Evolutionary conservation across 1,139 yeast genomes (phyloP), one percentile per base, ranked within the genome.

Genomic region (Saccharomyces hybrid): DNA sequence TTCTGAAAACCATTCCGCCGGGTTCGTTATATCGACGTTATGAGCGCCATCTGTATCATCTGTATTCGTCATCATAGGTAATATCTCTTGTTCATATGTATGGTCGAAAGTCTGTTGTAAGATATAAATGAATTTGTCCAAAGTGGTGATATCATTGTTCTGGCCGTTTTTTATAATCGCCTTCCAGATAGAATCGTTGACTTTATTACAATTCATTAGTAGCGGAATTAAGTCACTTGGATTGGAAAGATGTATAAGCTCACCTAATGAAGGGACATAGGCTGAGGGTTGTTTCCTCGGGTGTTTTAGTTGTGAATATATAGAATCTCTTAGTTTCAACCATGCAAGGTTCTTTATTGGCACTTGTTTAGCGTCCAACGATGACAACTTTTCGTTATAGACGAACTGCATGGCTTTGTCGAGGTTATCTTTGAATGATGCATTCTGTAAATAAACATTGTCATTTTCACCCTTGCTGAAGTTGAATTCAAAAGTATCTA

Each of bases 1-100:
- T 50, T 78, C 82, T 0, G 99, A 97, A 64, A 78, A 93, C 95
- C 96, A 88, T 67, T 85, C 89, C 1, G 86, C 84, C 0, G 97
- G 96, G 60, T 84, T 80, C 2, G 82, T 75, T 25, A 84, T 75
- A 60, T 84, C 87, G 2, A 72, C 52, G 11, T 57, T 57, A 9
- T 14, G 58, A 54, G 44, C 44, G 25, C 44, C 44, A 38, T 38
- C 44, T 38, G 44, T 38, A 38, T 38, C 44, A 47, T 46, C 49
- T 3, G 60, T 56, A 7, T 57, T 56, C 19, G 56, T 47, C 52
- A 57, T 50, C 38, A 47, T 51, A 3, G 69, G 69, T 13, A 66
- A 46, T 1, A 60, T 59, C 49, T 67, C 67, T 52, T 67, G 62
- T 8, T 58, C 60, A 32, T 60, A 57, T 8, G 66, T 62, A 32